Evolutionary conservation across 2,329 filamentous ascomycete genomes (phyloP).

Genomic region (Westerdykella aurantiaca): DNA sequence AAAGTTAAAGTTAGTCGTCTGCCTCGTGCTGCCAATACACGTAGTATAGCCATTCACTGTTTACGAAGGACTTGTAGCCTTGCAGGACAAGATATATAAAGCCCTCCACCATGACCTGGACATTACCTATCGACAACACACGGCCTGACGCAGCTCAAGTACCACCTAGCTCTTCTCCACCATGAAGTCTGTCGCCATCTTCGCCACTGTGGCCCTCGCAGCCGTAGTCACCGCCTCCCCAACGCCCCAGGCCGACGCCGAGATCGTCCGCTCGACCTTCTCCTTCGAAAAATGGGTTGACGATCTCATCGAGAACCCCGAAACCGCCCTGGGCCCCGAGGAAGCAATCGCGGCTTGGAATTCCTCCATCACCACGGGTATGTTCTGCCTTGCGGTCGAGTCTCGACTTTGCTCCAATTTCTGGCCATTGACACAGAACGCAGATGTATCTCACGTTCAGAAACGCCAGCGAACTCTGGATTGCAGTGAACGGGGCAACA

Average conservation of each 20-base stretch:
- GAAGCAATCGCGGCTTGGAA: conserved; percentile 2
- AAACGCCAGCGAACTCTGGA: too few relatives aligned
- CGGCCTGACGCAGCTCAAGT: too few relatives aligned
- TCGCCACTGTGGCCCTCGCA: conserved; percentile 2
- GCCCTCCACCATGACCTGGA: too few relatives aligned
- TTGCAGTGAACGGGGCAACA: too few relatives aligned
- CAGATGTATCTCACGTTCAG: too few relatives aligned
- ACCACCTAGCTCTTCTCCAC: too few relatives aligned
- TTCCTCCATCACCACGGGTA: background rate
- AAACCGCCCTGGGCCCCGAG: background rate
- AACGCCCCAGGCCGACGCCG: background rate
- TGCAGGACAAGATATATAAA: too few relatives aligned
- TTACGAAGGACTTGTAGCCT: too few relatives aligned
- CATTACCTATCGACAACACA: too few relatives aligned
- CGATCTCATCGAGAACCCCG: conserved; percentile 1
- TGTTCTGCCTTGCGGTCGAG: background rate
- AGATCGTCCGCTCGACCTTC: conserved; percentile 3
- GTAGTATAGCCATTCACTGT: too few relatives aligned
- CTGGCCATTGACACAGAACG: background rate
- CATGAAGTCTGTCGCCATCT: background rate
- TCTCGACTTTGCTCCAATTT: conserved; percentile 1
- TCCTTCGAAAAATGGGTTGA: conserved; percentile 6
- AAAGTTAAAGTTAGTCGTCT: too few relatives aligned
- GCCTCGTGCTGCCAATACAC: too few relatives aligned
- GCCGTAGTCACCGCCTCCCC: background rate